Evolutionary conservation across 2,329 filamentous ascomycete species (phyloP), one percentile per base, ranked within the genome.

Genomic region (Raffaelea arxii): DNA sequence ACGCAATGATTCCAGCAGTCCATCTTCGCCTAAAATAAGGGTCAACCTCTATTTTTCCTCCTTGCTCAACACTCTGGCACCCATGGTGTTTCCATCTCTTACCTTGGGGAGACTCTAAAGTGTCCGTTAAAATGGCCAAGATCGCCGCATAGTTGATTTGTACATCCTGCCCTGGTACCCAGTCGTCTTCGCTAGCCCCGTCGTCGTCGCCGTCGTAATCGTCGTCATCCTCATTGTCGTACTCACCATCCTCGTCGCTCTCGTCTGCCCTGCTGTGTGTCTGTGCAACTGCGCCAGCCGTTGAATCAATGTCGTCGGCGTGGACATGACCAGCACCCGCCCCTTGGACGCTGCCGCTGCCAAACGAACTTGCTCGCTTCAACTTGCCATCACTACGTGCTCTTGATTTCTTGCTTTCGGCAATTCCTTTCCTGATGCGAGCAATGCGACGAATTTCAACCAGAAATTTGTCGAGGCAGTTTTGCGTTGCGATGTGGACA

Each of bases 131-230:
- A 46, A 97, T 98, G 55, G 94, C 86, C 41, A 98, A 68, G 30
- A 98, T 94, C 54, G 84, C 87, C 50, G 86, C 82, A 64, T 95
- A 87, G 63, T 97, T 91, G 51, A 98, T 86, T 49, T 94, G 84
- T 7, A 96, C 89, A 62, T 98, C 92, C 65, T 98, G 92, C 1
- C 94, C 92, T 0, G 94, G 94, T 40, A 97, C 83, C 89, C 91
- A 98, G 59, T 97, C 92, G 50, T 90, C 90, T 56, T 95, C 90
- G 39, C 77, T 80, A 51, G 79, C 81, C 16, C 72, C 67, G 25
- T 76, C 76, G 27, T 74, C 75, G 2, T 77, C 75, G 5, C 80
- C 77, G 38, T 72, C 71, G n/a, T 71, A 70, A 25, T 69, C 69
- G 88, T 89, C 97, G 59, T 96, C 90, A 49, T 89, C 89, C 55